Evolutionary conservation across 306 rosid genomes (phyloP).

Genomic region (apple (Malus domestica)): ASM211411v1 NC_041804.1:36651501-36652000

Average conservation of each 20-base stretch:
- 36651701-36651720: conserved; percentile 53
- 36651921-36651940: conserved; percentile 64
- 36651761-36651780: conserved; percentile 41
- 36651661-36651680: conserved; percentile 26
- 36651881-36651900: conserved; percentile 46
- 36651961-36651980: background rate
- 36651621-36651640: conserved; percentile 45
- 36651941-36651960: background rate
- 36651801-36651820: background rate
- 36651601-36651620: conserved; percentile 68
- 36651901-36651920: conserved; percentile 65
- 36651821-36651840: background rate
- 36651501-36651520: conserved; percentile 37
- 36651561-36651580: conserved; percentile 64
- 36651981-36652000: background rate
- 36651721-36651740: conserved; percentile 80
- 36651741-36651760: conserved; percentile 62
- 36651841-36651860: background rate
- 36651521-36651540: conserved; percentile 28
- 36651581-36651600: conserved; percentile 77
- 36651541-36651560: conserved; percentile 28
- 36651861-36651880: conserved; percentile 33
- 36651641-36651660: conserved; percentile 32
- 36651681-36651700: conserved; percentile 43
- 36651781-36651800: background rate